phyloP scores from a whole-genome alignment of 31 red algal genomes.

The Asparagopsis taxiformis region DNA sequence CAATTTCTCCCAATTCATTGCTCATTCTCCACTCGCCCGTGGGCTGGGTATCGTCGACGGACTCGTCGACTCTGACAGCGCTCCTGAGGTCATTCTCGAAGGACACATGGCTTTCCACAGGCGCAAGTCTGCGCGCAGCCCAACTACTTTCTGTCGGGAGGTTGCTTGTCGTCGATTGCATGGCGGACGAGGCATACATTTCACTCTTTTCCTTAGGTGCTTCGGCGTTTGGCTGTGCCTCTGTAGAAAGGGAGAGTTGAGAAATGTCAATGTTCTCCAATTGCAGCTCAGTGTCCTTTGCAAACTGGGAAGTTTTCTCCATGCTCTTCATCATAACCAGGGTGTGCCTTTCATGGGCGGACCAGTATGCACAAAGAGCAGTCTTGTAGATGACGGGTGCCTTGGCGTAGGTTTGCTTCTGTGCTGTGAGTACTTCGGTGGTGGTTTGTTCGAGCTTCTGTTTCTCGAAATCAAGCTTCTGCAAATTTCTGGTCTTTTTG shows the following conservation, averaged over 20 bases:
- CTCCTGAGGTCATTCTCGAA: too few relatives aligned
- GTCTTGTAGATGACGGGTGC: conserved; percentile 16
- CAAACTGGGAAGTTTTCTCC: conserved; percentile 25
- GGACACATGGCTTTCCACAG: too few relatives aligned
- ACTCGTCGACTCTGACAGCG: too few relatives aligned
- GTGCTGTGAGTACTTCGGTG: conserved; percentile 4
- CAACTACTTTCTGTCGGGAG: too few relatives aligned
- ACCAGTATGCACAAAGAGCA: conserved; percentile 32
- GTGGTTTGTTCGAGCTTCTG: conserved; percentile 3
- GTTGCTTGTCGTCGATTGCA: neutral
- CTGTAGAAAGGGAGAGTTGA: neutral
- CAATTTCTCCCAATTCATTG: too few relatives aligned
- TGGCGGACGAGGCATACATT: neutral
- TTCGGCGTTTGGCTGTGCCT: neutral
- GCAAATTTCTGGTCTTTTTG: conserved; percentile 17
- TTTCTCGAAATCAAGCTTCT: conserved; percentile 35
- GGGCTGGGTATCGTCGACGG: too few relatives aligned
- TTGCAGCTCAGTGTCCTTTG: conserved; percentile 4
- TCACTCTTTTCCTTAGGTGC: too few relatives aligned
- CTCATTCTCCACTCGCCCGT: too few relatives aligned
- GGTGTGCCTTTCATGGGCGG: conserved; percentile 8
- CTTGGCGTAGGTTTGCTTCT: conserved; percentile 23
- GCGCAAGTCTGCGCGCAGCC: too few relatives aligned
- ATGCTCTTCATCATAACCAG: conserved; percentile 5
- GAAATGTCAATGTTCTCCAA: conserved; percentile 15